Evolutionary conservation across 2,329 filamentous ascomycete genomes (phyloP), one percentile per base, ranked within the genome.

Genomic region (Stagonosporopsis cucurbitacearum): DNA sequence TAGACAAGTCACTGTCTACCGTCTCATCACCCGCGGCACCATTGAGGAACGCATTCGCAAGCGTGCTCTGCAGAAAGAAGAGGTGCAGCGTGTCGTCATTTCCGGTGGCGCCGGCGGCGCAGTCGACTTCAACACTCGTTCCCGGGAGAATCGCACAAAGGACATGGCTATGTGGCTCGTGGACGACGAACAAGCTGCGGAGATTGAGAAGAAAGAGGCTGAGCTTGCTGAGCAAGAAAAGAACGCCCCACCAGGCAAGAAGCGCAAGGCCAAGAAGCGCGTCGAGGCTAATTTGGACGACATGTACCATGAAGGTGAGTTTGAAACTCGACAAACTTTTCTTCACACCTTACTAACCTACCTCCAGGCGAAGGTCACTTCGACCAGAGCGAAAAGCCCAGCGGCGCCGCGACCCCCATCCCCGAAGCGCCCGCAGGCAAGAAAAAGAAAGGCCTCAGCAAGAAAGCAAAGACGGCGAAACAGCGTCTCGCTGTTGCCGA

Each of bases 121-220:
- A 59, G 94, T 98, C 59, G 95, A 98, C 81, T 98, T 99, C 82
- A 98, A 96, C 75, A 95, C 94, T 47, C 88, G 95, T 49, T 88
- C 88, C 58, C 84, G 89, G 5, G 94, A 97, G 80, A 97, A 96
- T 78, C 87, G 93, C 60, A 97, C 96, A 73, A 96, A 96, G 78
- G 95, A 99, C 71, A 98, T 98, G 77, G 95, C 95, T 41, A 90
- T 98, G 89, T 98, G 95, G 95, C 87, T 99, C 61, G 94, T 94
- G 17, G 95, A 99, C 72, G 95, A 98, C 65, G 94, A 98, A 54
- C 92, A 98, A 74, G 95, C 92, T 1, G 94, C 95, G 69, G 84
- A 95, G 75, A 94, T 99, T 71, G 94, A 97, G 78, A 87, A 89
- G 62, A 92, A 93, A 67, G 95, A 97, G 78, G 92, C 91, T 63